Evolutionary conservation across 2,329 filamentous ascomycete species (phyloP).

Genomic region (Pestalotiopsis sp.): DNA sequence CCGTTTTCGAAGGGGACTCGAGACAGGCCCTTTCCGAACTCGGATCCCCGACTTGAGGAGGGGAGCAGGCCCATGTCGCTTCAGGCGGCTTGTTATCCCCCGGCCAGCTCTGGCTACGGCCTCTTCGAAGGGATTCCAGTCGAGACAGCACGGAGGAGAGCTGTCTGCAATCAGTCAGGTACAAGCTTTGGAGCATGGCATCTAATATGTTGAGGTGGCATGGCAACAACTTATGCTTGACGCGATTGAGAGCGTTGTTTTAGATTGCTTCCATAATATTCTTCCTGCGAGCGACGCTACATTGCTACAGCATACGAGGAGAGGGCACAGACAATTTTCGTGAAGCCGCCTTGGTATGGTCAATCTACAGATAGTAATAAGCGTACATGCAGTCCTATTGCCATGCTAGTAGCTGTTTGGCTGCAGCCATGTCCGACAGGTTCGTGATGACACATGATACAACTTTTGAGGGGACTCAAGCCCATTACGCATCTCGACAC

Average conservation of each 20-base stretch:
- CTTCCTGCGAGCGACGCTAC: neutral
- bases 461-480: too few species aligned
- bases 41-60: neutral
- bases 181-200: neutral
- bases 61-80: neutral
- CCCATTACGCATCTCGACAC: too few species aligned
- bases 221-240: neutral
- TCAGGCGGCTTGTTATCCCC: neutral
- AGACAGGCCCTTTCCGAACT: neutral
- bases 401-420: neutral
- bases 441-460: too few species aligned
- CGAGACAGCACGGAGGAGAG: neutral
- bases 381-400: neutral
- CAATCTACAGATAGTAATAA: neutral
- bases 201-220: neutral
- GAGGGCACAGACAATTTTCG: neutral
- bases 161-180: neutral
- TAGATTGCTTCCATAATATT: conserved; percentile 3
- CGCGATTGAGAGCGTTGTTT: neutral
- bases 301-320: neutral
- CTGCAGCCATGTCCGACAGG: too few species aligned
- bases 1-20: neutral
- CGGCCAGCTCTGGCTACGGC: neutral
- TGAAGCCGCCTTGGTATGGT: neutral
- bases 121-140: neutral